These are phyloP conservation scores for Elsinoe necatrix DNA, from an alignment of 2,329 filamentous ascomycete genomes.

Conservation along the genomic window DNA sequence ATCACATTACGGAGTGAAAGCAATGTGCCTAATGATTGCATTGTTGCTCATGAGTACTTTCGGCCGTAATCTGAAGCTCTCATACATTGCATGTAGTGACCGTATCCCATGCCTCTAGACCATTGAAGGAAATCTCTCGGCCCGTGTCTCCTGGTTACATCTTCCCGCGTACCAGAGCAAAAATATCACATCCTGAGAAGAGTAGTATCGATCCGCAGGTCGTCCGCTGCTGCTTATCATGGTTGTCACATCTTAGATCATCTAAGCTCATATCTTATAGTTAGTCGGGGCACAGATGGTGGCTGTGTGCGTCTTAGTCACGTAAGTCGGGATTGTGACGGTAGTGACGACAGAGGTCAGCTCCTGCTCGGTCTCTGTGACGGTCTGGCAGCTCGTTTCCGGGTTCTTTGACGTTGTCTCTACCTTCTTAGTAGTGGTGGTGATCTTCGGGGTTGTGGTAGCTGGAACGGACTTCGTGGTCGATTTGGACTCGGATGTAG, in stretches of 20 bases:
- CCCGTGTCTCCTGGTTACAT: too few relatives aligned
- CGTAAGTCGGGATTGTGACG: neutral
- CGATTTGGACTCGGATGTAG: neutral
- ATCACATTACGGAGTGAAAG: neutral
- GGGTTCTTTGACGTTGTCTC: neutral
- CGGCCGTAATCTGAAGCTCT: neutral
- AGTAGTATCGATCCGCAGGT: too few relatives aligned
- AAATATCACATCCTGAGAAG: too few relatives aligned
- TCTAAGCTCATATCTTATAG: neutral
- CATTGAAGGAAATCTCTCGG: neutral
- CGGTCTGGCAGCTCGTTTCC: neutral
- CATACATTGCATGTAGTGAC: neutral
- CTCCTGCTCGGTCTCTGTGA: neutral
- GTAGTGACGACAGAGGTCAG: neutral
- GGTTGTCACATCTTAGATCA: too few relatives aligned
- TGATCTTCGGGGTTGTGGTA: neutral
- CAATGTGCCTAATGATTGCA: neutral
- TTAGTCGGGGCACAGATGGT: neutral
- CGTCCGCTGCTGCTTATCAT: neutral
- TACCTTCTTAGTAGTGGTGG: neutral
- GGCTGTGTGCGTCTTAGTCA: neutral
- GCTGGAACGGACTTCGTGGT: neutral
- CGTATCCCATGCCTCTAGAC: neutral
- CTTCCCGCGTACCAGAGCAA: too few relatives aligned
- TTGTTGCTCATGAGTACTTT: neutral